These are phyloP conservation scores for Diaporthe batatas DNA, from an alignment of 2,329 filamentous ascomycete species.

Conservation along the genomic window DNA sequence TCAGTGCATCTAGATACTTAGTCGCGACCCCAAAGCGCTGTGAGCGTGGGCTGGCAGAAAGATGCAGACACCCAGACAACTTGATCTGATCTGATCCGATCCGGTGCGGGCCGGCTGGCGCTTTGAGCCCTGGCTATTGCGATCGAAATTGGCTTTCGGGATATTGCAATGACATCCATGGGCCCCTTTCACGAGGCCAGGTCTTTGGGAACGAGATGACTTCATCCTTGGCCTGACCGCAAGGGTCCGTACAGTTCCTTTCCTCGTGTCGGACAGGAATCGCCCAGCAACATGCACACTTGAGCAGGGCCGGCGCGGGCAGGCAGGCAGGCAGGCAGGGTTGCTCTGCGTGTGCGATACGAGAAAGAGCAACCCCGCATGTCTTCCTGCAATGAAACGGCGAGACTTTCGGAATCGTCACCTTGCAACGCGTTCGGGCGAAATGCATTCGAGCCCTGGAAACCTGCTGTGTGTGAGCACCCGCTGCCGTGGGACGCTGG, in stretches of 20 bases:
- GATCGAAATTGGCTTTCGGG: neutral
- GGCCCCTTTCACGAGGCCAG: too few species aligned
- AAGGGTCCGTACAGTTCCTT: neutral
- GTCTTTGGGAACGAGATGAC: neutral
- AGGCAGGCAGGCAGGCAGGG: neutral
- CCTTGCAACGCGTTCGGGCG: slow-evolving; percentile 29
- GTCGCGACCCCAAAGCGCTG: too few species aligned
- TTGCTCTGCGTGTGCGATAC: neutral
- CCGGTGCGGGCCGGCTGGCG: slow-evolving; percentile 8
- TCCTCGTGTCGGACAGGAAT: slow-evolving; percentile 8
- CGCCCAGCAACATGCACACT: neutral
- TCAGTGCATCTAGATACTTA: neutral
- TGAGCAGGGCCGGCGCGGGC: neutral
- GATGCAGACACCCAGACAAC: neutral
- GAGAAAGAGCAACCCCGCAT: slow-evolving; percentile 19
- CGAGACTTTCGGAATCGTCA: slow-evolving; percentile 31
- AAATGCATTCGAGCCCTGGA: slow-evolving; percentile 7
- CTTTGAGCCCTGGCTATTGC: neutral
- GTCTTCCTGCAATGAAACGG: slow-evolving; percentile 27
- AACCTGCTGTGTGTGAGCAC: slow-evolving; percentile 1
- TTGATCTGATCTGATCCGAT: neutral
- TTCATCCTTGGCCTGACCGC: slow-evolving; percentile 15
- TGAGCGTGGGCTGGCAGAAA: neutral
- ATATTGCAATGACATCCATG: neutral
- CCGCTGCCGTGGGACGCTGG: slow-evolving; percentile 22